Percentiles rank a stretch among this genome's conserved stretches.
These are phyloP conservation scores for Claviceps citrina DNA, from an alignment of 2,329 filamentous ascomycete genomes.

Conservation along the genomic window DNA sequence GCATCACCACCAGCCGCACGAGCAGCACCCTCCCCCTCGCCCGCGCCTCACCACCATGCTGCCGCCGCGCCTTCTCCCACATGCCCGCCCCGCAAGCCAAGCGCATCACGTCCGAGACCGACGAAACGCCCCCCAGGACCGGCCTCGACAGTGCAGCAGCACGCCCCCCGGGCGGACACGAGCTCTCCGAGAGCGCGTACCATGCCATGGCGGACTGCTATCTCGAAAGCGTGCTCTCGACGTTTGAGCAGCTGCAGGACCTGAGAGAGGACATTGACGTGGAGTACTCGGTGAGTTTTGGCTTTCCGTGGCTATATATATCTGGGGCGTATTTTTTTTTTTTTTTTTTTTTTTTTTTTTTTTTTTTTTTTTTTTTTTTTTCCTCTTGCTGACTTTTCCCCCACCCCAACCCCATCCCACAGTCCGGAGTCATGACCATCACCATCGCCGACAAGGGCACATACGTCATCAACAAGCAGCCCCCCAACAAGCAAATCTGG, in stretches of 20 bases:
- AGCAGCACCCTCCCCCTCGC: slow-evolving; percentile 1
- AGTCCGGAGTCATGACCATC: slow-evolving; percentile 80
- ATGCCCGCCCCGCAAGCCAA: slow-evolving; percentile 18
- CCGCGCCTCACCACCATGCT: slow-evolving; percentile 2
- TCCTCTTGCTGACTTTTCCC: neutral
- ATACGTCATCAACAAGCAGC: slow-evolving; percentile 97
- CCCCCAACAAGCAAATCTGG: slow-evolving; percentile 96
- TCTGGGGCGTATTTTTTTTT: too few species aligned
- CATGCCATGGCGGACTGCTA: slow-evolving; percentile 64
- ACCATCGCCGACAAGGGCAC: slow-evolving; percentile 54
- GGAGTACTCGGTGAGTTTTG: slow-evolving; percentile 64
- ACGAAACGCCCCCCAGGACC: slow-evolving; percentile 36
- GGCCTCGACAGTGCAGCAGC: slow-evolving; percentile 16
- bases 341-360: too few species aligned
- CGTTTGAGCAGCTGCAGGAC: slow-evolving; percentile 63
- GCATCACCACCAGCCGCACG: slow-evolving; percentile 10
- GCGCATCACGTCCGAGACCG: slow-evolving; percentile 45
- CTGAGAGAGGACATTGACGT: slow-evolving; percentile 62
- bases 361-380: neutral
- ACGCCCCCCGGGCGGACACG: slow-evolving; percentile 35
- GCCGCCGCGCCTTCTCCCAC: slow-evolving; percentile 16
- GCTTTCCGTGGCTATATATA: too few species aligned
- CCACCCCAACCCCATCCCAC: neutral
- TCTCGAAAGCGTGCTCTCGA: slow-evolving; percentile 40
- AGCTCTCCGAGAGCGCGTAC: slow-evolving; percentile 57